phyloP scores from a whole-genome alignment of 345 rosid species.

The Eucalyptus dawsonii region DNA sequence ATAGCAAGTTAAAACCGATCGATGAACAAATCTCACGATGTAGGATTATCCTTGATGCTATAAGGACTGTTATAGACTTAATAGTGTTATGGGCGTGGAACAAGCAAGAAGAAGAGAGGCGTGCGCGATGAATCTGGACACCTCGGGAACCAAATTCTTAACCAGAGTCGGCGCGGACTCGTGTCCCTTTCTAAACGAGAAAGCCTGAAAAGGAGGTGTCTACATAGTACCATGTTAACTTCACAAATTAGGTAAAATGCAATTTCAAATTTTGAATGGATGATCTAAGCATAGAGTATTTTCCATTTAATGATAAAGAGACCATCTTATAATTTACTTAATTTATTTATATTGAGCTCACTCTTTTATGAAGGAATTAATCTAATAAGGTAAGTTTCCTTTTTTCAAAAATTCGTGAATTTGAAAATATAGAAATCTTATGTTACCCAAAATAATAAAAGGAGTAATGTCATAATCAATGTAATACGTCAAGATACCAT shows the following conservation, averaged over 20 bases:
- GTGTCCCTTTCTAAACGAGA: neutral
- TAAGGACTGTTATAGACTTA: neutral
- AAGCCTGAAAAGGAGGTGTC: neutral
- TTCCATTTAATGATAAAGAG: neutral
- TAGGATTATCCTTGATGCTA: neutral
- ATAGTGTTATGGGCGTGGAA: neutral
- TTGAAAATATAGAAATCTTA: neutral
- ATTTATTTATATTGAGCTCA: neutral
- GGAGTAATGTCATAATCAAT: neutral
- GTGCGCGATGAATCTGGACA: neutral
- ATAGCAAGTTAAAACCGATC: neutral
- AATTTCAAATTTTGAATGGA: neutral
- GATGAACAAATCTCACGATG: neutral
- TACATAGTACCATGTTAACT: neutral
- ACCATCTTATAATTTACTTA: neutral
- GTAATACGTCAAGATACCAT: neutral
- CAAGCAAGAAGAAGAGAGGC: neutral
- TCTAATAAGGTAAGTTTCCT: neutral
- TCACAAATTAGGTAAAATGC: neutral
- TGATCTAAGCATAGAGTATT: neutral
- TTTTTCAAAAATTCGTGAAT: neutral
- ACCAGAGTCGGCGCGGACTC: neutral
- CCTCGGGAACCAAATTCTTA: neutral
- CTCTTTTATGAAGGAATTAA: neutral
- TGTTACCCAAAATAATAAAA: neutral